Percentiles rank a stretch among this genome's conserved stretches.
These are phyloP conservation scores for Ophiostoma populinum DNA, from an alignment of 2,329 filamentous ascomycete species.

Conservation along the genomic window DNA sequence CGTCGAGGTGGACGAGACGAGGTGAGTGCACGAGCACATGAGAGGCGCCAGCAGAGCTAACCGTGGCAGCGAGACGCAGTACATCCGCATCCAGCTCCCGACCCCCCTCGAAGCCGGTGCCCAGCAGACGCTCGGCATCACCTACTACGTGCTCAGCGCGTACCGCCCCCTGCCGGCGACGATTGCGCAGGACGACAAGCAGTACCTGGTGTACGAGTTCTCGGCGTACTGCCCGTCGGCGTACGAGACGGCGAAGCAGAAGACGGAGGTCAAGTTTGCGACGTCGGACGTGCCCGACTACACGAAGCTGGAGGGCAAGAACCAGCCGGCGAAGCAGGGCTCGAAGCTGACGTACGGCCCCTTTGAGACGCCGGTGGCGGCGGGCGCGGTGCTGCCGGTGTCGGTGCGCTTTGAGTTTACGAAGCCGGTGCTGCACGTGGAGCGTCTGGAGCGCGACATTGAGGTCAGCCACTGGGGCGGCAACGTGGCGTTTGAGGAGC, in stretches of 20 bases:
- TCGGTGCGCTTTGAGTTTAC: slow-evolving; percentile 88
- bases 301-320: slow-evolving; percentile 53
- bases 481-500: slow-evolving; percentile 87
- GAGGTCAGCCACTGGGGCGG: slow-evolving; percentile 98
- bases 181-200: slow-evolving; percentile 70
- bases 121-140: slow-evolving; percentile 76
- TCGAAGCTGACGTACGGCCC: slow-evolving; percentile 79
- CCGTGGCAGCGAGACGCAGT: slow-evolving; percentile 47
- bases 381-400: slow-evolving; percentile 55
- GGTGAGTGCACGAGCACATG: slow-evolving; percentile 19
- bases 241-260: slow-evolving; percentile 80
- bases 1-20: slow-evolving; percentile 46
- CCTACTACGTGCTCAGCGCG: slow-evolving; percentile 65
- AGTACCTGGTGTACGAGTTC: slow-evolving; percentile 75
- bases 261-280: slow-evolving; percentile 88
- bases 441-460: slow-evolving; percentile 69
- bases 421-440: slow-evolving; percentile 70
- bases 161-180: slow-evolving; percentile 62
- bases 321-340: slow-evolving; percentile 64
- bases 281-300: slow-evolving; percentile 67
- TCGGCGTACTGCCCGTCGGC: slow-evolving; percentile 70
- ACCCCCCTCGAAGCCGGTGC: slow-evolving; percentile 55
- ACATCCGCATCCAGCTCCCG: slow-evolving; percentile 69
- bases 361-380: slow-evolving; percentile 55
- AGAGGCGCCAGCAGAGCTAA: not conserved